Evolutionary conservation across 148 eudicot species (phyloP).

Genomic region (Dianthus caryophyllus): DNA sequence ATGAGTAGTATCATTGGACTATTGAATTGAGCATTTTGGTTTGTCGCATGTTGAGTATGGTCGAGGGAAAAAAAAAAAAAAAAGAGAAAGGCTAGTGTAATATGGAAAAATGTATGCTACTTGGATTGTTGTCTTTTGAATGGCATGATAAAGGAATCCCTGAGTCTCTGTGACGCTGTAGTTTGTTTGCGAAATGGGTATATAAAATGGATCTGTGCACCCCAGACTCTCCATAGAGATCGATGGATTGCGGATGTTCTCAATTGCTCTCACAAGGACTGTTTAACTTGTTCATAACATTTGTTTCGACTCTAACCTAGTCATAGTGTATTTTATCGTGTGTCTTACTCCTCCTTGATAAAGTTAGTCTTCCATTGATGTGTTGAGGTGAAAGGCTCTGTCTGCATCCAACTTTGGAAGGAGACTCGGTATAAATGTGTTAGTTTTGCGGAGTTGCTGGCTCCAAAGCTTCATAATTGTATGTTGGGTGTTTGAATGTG

Average conservation of each 20-base stretch:
- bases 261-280: neutral
- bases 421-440: neutral
- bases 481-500: constrained; percentile 27
- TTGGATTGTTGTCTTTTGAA: neutral
- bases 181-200: constrained; percentile 3
- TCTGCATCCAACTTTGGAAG: constrained; percentile 23
- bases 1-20: neutral
- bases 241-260: neutral
- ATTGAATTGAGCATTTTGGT: neutral
- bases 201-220: neutral
- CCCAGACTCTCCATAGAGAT: neutral
- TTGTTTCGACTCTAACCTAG: neutral
- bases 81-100: neutral
- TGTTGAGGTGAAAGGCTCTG: constrained; percentile 21
- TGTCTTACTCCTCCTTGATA: constrained; percentile 4
- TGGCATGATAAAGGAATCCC: neutral
- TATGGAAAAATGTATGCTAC: neutral
- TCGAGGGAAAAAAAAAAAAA: too few relatives aligned
- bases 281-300: neutral
- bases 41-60: neutral
- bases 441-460: constrained; percentile 26
- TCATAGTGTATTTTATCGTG: neutral
- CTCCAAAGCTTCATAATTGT: constrained; percentile 23
- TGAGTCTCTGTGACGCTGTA: neutral
- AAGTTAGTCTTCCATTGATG: constrained; percentile 22